Conservation (phyloP, 75 land plant species). For the Sequoia sempervirens region DNA sequence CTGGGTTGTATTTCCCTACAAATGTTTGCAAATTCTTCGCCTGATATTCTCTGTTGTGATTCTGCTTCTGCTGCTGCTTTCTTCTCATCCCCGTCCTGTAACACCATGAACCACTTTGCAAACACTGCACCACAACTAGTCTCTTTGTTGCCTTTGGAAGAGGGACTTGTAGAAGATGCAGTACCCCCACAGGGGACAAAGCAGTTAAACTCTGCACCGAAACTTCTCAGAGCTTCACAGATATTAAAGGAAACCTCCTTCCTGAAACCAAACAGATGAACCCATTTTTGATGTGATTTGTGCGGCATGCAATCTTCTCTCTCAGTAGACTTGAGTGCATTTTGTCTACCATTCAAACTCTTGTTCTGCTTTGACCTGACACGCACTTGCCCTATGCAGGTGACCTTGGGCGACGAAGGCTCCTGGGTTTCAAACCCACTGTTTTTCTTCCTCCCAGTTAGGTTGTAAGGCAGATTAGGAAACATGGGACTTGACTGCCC, state of each 20-base stretch:
- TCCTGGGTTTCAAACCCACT: conserved; percentile 58
- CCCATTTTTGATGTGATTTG: conserved; percentile 33
- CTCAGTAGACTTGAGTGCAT: background rate
- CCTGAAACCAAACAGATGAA: conserved; percentile 22
- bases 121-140: conserved; percentile 51
- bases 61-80: conserved; percentile 14
- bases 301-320: conserved; percentile 13
- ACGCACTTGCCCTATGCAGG: conserved; percentile 90
- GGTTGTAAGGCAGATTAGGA: conserved; percentile 14
- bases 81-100: conserved; percentile 47
- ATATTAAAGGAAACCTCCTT: conserved; percentile 37
- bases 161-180: conserved; percentile 8
- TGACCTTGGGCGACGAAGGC: conserved; percentile 86
- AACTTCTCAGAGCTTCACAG: conserved; percentile 53
- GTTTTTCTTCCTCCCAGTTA: conserved; percentile 34
- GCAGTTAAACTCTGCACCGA: conserved; percentile 68
- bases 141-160: conserved; percentile 6
- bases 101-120: conserved; percentile 56
- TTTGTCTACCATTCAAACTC: conserved; percentile 8
- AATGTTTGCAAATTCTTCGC: conserved; percentile 8
- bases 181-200: conserved; percentile 49
- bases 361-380: conserved; percentile 58
- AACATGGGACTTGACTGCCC: conserved; percentile 63
- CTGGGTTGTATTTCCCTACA: conserved; percentile 1
- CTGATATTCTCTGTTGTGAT: conserved; percentile 10